Evolutionary conservation across 108 stramenopile species (phyloP).

Genomic region (Poteriospumella lacustris): DNA sequence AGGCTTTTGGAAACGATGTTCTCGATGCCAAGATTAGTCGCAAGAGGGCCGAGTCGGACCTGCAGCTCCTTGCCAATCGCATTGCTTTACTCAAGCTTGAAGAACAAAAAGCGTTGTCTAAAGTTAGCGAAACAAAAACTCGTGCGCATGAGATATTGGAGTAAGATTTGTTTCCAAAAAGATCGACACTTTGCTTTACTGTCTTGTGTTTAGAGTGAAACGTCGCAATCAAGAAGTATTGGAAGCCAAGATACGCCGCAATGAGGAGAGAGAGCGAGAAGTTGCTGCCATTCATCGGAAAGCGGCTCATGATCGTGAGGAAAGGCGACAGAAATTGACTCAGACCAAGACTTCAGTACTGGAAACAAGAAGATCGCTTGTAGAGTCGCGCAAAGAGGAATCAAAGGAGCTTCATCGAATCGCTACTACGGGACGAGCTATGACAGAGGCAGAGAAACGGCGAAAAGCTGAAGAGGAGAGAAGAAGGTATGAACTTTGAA

Average conservation of each 20-base stretch:
- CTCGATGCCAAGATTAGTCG: neutral
- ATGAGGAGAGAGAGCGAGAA: neutral
- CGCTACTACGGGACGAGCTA: neutral
- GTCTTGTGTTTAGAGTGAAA: neutral
- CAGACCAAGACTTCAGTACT: neutral
- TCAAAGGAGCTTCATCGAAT: too few species aligned
- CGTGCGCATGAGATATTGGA: slow-evolving; percentile 11
- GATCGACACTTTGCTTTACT: neutral
- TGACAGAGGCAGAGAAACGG: neutral
- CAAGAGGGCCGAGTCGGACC: slow-evolving; percentile 12
- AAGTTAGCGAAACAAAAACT: slow-evolving; percentile 5
- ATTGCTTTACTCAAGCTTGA: slow-evolving; percentile 5
- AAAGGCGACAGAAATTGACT: neutral
- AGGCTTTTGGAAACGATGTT: neutral
- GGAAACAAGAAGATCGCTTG: neutral
- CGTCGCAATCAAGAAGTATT: neutral
- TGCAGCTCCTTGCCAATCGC: slow-evolving; percentile 18
- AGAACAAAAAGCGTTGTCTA: slow-evolving; percentile 4
- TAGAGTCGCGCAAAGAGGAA: neutral
- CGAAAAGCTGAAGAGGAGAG: neutral
- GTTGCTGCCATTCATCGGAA: neutral
- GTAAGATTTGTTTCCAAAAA: neutral
- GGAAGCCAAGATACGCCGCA: neutral
- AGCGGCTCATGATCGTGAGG: neutral
- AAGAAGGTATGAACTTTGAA: neutral